Evolutionary conservation across 208 protist species (phyloP).

Genomic region (Trypanosoma platydactyli): DNA sequence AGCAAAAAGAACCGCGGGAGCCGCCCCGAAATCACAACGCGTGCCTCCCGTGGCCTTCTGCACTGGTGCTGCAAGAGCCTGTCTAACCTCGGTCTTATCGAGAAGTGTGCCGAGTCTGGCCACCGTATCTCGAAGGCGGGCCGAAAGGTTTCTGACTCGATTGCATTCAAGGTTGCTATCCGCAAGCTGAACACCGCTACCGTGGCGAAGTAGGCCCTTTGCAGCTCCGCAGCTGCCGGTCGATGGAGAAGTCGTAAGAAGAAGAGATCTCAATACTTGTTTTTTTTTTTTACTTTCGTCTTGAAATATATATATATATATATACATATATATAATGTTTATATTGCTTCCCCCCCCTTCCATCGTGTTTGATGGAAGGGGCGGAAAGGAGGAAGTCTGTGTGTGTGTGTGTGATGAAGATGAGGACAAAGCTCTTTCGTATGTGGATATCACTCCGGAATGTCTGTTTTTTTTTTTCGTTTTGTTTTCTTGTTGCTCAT

Average conservation of each 20-base stretch:
- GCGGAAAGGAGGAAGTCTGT: not conserved
- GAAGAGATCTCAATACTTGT: conserved; percentile 11
- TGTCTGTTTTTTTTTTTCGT: not conserved
- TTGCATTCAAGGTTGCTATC: conserved; percentile 89
- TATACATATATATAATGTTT: conserved; percentile 24
- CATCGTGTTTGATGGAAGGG: not conserved
- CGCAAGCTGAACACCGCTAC: conserved; percentile 22
- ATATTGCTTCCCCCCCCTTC: conserved; percentile 12
- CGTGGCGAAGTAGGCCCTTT: not conserved
- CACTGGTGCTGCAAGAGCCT: conserved; percentile 96
- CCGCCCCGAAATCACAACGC: conserved; percentile 87
- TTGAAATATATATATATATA: too few relatives aligned
- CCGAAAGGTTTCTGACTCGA: conserved; percentile 94
- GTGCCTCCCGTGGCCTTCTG: conserved; percentile 84
- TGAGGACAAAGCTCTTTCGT: not conserved
- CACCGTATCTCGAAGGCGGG: conserved; percentile 93
- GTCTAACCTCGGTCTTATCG: conserved; percentile 90
- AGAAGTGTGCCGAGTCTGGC: conserved; percentile 79
- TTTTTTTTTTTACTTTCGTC: conserved; percentile 23
- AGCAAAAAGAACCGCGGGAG: conserved; percentile 90
- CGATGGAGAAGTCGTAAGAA: not conserved
- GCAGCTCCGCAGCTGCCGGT: not conserved
- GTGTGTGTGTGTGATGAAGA: not conserved
- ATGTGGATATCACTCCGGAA: not conserved
- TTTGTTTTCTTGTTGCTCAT: not conserved